Evolutionary conservation across 768 basidiomycete species (phyloP).

Genomic region (Phanerochaete carnosa): DNA sequence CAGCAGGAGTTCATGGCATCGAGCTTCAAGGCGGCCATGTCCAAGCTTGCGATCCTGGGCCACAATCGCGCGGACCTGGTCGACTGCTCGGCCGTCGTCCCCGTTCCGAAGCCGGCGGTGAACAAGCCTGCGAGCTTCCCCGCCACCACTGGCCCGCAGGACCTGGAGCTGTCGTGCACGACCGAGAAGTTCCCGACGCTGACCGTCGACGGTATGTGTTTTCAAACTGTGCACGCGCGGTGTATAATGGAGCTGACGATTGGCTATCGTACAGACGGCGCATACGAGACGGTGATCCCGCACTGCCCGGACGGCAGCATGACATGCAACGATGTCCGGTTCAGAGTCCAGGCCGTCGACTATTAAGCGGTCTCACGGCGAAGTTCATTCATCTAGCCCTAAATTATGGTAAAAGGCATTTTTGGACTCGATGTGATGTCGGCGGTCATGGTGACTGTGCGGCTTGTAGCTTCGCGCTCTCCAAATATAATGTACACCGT

Average conservation of each 20-base stretch:
- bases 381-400: too few species aligned
- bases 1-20: constrained; percentile 25
- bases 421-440: too few species aligned
- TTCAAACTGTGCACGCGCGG: background rate
- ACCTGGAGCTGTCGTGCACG: constrained; percentile 29
- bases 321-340: background rate
- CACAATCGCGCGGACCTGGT: constrained; percentile 11
- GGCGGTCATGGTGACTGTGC: too few species aligned
- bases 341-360: background rate
- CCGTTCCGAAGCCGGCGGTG: constrained; percentile 19
- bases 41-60: constrained; percentile 16
- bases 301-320: background rate
- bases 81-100: constrained; percentile 17
- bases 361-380: too few species aligned
- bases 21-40: constrained; percentile 16
- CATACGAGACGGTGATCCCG: background rate
- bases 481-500: too few species aligned
- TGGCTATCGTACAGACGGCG: background rate
- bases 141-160: constrained; percentile 24
- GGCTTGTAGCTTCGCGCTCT: too few species aligned
- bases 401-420: too few species aligned
- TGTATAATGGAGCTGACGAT: too few species aligned
- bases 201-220: constrained; percentile 14
- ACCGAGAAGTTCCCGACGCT: constrained; percentile 34
- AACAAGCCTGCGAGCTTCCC: constrained; percentile 29